Evolutionary conservation across 331 rosid genomes (phyloP), one percentile per base, ranked within the genome.

Genomic region (Pyracantha coccinea): DNA sequence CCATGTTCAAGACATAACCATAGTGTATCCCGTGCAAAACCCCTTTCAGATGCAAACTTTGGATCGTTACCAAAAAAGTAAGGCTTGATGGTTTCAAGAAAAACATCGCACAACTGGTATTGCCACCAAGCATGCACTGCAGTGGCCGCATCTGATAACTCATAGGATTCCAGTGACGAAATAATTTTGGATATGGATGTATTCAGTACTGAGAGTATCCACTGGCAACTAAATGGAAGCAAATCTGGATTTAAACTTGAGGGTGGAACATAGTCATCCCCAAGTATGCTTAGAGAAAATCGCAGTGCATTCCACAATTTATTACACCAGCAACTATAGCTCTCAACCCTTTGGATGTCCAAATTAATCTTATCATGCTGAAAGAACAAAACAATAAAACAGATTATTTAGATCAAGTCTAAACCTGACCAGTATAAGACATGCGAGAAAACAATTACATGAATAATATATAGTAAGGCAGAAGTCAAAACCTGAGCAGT

Each of bases 281-380:
- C 99, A 4, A 94, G 96, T 83, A 81, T 94, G 83, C 89, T 90
- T 89, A 94, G 84, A 31, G 99, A 95, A 80, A 92, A 94, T 63
- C 97, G 89, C 23, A 90, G 76, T 1, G 93, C 99, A 80, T 94
- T 90, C 99, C 99, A 94, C 79, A 94, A 71, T 77, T 94, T 92
- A 80, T 92, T 94, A 83, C 99, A 92, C 93, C 93, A 94, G 57
- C 87, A 95, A n/a, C 96, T 93, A 80, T 94, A 94, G 33, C 96
- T 97, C 71, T 89, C 95, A 35, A 93, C 97, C 82, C 97, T 87
- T 86, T 85, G 93, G 76, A 94, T 90, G 75, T 92, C 97, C 57
- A 94, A 79, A 80, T 94, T 93, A 76, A 94, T 91, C 91, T 86
- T 94, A 81, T 94, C 99, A 52, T 96, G 90, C 97, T 94, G 96